Percentiles rank a stretch among this genome's conserved stretches.
phyloP scores from a whole-genome alignment of 345 rosid genomes.

The Camelina sativa region DNA sequence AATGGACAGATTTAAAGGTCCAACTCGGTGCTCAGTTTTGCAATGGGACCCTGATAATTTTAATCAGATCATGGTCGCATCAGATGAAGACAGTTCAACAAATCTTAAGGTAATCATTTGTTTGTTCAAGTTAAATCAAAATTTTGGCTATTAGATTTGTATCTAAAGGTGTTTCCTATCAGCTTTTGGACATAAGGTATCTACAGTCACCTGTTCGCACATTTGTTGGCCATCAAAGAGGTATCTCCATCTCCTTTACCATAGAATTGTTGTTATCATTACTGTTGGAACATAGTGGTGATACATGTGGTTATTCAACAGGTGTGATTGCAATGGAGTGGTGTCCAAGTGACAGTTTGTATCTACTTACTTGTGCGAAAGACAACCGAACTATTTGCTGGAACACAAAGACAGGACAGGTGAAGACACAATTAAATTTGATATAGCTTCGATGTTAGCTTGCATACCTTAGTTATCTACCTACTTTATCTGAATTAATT shows the following conservation, averaged over 20 bases:
- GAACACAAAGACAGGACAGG: neutral
- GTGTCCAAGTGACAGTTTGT: neutral
- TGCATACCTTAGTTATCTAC: neutral
- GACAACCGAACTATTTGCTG: neutral
- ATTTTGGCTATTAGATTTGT: neutral
- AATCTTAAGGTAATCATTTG: neutral
- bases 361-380: neutral
- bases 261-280: neutral
- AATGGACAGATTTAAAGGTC: too few species aligned
- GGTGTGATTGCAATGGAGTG: neutral
- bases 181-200: slow-evolving; percentile 1
- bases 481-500: neutral
- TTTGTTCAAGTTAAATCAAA: neutral
- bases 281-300: neutral
- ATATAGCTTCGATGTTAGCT: neutral
- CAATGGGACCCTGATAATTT: neutral
- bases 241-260: neutral
- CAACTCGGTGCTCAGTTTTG: neutral
- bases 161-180: neutral
- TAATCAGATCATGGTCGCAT: neutral
- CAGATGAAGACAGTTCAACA: neutral
- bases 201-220: neutral
- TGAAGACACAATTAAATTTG: neutral
- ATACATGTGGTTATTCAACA: neutral
- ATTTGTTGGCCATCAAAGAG: neutral